Conservation (phyloP, 208 protist genomes). For the Trypanosoma brucei region DNA sequence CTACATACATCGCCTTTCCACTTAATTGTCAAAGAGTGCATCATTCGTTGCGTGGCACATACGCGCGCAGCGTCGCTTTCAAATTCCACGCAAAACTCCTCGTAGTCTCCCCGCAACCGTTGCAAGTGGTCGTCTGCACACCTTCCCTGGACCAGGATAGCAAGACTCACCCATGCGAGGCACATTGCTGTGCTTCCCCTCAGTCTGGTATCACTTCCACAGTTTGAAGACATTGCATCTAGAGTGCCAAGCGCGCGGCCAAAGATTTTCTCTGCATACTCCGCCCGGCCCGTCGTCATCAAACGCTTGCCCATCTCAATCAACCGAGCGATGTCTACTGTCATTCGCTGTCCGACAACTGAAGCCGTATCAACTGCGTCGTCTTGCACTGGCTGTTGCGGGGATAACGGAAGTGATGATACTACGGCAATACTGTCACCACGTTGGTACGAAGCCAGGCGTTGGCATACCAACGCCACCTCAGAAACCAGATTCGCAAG, state of each 20-base stretch:
- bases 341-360: slow-evolving; percentile 20
- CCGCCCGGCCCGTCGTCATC: slow-evolving; percentile 43
- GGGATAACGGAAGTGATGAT: background rate
- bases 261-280: slow-evolving; percentile 84
- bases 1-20: slow-evolving; percentile 62
- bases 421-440: slow-evolving; percentile 6
- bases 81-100: slow-evolving; percentile 32
- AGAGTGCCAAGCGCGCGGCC: slow-evolving; percentile 57
- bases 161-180: slow-evolving; percentile 58
- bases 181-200: slow-evolving; percentile 54
- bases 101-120: slow-evolving; percentile 29
- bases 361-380: background rate
- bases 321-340: slow-evolving; percentile 74
- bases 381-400: background rate
- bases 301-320: slow-evolving; percentile 56
- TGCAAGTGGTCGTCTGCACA: slow-evolving; percentile 26
- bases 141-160: slow-evolving; percentile 62
- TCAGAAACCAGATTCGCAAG: slow-evolving; percentile 25
- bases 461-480: slow-evolving; percentile 46
- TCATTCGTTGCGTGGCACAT: slow-evolving; percentile 28
- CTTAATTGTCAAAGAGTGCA: slow-evolving; percentile 30
- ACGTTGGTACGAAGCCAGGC: slow-evolving; percentile 51
- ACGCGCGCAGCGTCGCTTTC: slow-evolving; percentile 56
- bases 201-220: slow-evolving; percentile 6
- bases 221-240: slow-evolving; percentile 35